phyloP scores from a whole-genome alignment of 352 stramenopile genomes.

The Phytophthora foliorum region DNA sequence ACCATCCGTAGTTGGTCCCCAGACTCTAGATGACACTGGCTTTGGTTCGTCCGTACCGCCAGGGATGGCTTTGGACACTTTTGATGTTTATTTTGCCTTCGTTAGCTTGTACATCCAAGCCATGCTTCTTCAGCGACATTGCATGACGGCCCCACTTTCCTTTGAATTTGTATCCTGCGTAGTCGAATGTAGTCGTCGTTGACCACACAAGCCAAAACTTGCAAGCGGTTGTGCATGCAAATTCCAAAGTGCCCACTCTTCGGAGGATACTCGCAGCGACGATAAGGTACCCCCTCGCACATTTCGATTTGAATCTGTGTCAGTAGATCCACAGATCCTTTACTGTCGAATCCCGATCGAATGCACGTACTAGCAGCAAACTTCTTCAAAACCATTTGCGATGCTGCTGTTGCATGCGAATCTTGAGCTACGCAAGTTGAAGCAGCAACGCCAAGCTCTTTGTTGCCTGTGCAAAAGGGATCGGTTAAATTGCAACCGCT shows the following conservation, averaged over 20 bases:
- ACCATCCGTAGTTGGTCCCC: too few species aligned
- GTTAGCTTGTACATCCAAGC: conserved; percentile 46
- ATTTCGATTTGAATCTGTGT: conserved; percentile 5
- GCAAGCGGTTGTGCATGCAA: conserved; percentile 41
- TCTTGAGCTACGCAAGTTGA: too few species aligned
- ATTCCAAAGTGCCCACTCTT: conserved; percentile 20
- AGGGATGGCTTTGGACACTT: too few species aligned
- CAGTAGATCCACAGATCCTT: not conserved
- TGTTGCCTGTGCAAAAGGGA: conserved; percentile 30
- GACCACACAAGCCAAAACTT: conserved; percentile 26
- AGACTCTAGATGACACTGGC: too few species aligned
- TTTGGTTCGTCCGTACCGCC: too few species aligned
- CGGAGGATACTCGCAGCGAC: conserved; percentile 11
- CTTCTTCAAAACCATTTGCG: not conserved
- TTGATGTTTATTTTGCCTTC: too few species aligned
- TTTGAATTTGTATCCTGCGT: conserved; percentile 32
- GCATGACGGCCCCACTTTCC: conserved; percentile 17
- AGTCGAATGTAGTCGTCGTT: conserved; percentile 16
- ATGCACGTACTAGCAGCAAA: conserved; percentile 10
- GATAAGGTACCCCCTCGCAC: conserved; percentile 15
- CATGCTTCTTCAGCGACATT: conserved; percentile 31
- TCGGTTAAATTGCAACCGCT: conserved; percentile 26
- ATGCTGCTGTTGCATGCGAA: not conserved
- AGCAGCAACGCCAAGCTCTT: too few species aligned
- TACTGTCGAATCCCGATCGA: conserved; percentile 7